phyloP scores from a whole-genome alignment of 352 stramenopile genomes.

The Phytophthora brassicae region DNA sequence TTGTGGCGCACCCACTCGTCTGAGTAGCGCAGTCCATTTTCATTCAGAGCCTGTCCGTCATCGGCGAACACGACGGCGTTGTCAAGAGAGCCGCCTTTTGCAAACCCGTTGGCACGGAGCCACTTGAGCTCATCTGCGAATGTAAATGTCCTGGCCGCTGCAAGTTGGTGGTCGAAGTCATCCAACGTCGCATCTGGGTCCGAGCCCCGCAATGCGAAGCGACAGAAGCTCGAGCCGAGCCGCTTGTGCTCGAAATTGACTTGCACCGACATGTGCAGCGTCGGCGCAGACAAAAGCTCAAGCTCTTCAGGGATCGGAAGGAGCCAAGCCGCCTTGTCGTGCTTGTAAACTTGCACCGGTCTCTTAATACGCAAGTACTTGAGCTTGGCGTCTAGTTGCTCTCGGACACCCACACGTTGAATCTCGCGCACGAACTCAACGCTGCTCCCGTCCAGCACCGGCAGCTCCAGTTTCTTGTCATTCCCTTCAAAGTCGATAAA shows the following conservation, averaged over 20 bases:
- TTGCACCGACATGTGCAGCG: constrained; percentile 58
- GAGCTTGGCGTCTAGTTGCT: constrained; percentile 20
- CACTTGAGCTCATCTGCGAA: constrained; percentile 71
- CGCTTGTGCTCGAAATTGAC: constrained; percentile 73
- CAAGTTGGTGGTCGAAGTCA: constrained; percentile 41
- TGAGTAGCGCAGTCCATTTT: constrained; percentile 50
- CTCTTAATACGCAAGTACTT: constrained; percentile 41
- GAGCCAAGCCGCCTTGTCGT: constrained; percentile 72
- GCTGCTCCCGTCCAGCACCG: constrained; percentile 71
- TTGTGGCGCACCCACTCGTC: constrained; percentile 79
- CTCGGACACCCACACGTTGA: constrained; percentile 33
- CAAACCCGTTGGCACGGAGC: constrained; percentile 56
- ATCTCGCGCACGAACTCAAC: constrained; percentile 46
- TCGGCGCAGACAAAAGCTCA: constrained; percentile 24
- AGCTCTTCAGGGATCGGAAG: constrained; percentile 42
- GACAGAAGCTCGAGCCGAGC: constrained; percentile 44
- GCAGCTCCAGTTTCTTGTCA: constrained; percentile 40
- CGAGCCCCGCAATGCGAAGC: constrained; percentile 39
- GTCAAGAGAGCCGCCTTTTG: constrained; percentile 56
- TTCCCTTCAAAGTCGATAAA: constrained; percentile 38
- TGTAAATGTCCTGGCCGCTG: constrained; percentile 66
- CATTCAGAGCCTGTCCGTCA: constrained; percentile 36
- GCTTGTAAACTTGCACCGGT: constrained; percentile 59
- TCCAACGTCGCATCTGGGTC: constrained; percentile 32
- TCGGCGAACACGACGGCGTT: constrained; percentile 69